These are phyloP conservation scores for Fragaria iinumae DNA, from an alignment of 306 rosid genomes.

Conservation along the genomic window DNA sequence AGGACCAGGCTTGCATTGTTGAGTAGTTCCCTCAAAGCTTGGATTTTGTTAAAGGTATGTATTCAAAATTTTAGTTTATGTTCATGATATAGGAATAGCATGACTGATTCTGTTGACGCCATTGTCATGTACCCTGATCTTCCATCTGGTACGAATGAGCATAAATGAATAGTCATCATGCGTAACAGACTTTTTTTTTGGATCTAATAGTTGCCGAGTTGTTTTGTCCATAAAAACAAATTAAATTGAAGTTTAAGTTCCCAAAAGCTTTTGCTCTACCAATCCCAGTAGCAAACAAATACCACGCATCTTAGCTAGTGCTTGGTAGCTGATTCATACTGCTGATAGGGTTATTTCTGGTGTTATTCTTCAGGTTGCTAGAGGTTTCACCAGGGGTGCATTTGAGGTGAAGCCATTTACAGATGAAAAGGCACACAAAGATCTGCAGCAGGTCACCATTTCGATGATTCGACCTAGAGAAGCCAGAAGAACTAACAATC, in stretches of 20 bases:
- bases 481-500: constrained; percentile 36
- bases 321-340: background rate
- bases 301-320: background rate
- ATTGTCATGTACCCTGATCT: background rate
- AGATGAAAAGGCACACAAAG: constrained; percentile 53
- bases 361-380: constrained; percentile 66
- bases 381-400: constrained; percentile 86
- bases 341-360: background rate
- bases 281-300: constrained; percentile 11
- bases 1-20: constrained; percentile 80
- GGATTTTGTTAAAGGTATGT: constrained; percentile 86
- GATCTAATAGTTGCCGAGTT: background rate
- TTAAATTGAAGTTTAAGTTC: background rate
- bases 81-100: background rate
- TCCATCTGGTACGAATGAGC: background rate
- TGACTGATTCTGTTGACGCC: background rate
- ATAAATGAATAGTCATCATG: background rate
- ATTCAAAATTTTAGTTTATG: constrained; percentile 2
- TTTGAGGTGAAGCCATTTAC: constrained; percentile 69
- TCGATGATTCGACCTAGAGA: constrained; percentile 58
- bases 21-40: constrained; percentile 93
- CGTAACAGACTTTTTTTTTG: background rate
- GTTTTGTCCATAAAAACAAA: background rate
- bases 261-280: background rate
- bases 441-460: constrained; percentile 51